Evolutionary conservation across 352 stramenopile species (phyloP), one percentile per base, ranked within the genome.

Genomic region (Globisporangium radiosum): DNA sequence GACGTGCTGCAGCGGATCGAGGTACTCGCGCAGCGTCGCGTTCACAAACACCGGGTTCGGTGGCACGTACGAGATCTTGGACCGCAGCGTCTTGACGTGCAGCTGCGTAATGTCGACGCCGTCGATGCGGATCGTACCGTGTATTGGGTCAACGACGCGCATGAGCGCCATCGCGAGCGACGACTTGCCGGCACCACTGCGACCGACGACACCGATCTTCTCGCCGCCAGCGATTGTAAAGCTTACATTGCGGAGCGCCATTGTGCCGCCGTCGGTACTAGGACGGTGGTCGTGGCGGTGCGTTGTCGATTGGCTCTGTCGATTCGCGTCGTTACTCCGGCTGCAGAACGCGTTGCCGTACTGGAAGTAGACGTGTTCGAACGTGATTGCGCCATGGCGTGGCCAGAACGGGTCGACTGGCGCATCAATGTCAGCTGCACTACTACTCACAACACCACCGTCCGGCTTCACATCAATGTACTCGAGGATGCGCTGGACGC

Each of bases 31-130:
- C 44, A 98, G 71, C 8, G 81, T 93, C 15, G 92, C 94, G n/a
- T 76, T 82, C 61, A 97, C 98, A 55, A 98, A 75, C 13, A 98
- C 81, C n/a, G 95, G 94, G 52, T 97, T 92, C 54, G 81, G 76
- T 4, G 96, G 96, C 39, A 99, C 70, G 45, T 84, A 82, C 44
- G 65, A 77, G 19, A 87, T 63, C 36, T 78, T 78, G 0, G 65
- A 75, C 36, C 76, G 76, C 40, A 87, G 61, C 7, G 62, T 66
- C 59, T 65, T 68, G 17, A 87, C 54, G 4, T 59, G 65, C 17
- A 87, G 44, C 13, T 60, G 19, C 11, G 70, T 72, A 51, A 88
- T 83, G 68, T 98, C 85, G 6, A 96, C 71, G 0, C 80, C 89
- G 71, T 98, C 94, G 42, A 98, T 90, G 8, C 81, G 43, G 68